Evolutionary conservation across 495 filamentous ascomycete species (phyloP).

Genomic region (Darksidea phi): DNA sequence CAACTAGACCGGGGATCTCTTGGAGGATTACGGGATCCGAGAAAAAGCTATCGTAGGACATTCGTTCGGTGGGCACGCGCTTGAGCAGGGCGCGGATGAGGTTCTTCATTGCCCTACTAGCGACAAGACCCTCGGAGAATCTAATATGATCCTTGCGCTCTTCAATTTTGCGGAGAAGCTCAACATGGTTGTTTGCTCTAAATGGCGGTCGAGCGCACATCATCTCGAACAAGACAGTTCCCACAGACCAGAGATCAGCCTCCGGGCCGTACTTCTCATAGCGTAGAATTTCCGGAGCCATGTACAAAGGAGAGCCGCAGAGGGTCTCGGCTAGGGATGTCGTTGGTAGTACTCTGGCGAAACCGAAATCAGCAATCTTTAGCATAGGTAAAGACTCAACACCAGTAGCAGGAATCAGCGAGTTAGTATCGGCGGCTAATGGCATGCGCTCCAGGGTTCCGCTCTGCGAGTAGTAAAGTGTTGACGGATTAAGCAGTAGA

Average conservation of each 20-base stretch:
- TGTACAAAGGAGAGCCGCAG: slow-evolving; percentile 97
- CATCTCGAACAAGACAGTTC: slow-evolving; percentile 95
- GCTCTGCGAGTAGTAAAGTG: slow-evolving; percentile 57
- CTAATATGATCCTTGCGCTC: slow-evolving; percentile 76
- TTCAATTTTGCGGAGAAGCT: slow-evolving; percentile 88
- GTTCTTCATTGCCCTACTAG: slow-evolving; percentile 77
- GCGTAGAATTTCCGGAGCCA: slow-evolving; percentile 95
- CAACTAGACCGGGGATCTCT: slow-evolving; percentile 78
- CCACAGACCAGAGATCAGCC: slow-evolving; percentile 95
- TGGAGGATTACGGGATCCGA: slow-evolving; percentile 67
- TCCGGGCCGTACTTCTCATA: slow-evolving; percentile 98
- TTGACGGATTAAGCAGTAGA: slow-evolving; percentile 82
- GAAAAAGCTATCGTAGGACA: slow-evolving; percentile 83
- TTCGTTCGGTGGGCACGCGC: slow-evolving; percentile 76
- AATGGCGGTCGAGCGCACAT: slow-evolving; percentile 87
- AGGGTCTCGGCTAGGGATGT: slow-evolving; percentile 92
- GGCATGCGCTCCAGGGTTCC: slow-evolving; percentile 52
- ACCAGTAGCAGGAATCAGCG: slow-evolving; percentile 75
- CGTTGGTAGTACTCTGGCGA: slow-evolving; percentile 83
- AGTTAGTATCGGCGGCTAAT: slow-evolving; percentile 67
- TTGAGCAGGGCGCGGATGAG: slow-evolving; percentile 79
- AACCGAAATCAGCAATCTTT: slow-evolving; percentile 97
- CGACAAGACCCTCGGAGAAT: slow-evolving; percentile 67
- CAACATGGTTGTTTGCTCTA: slow-evolving; percentile 88
- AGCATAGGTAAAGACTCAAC: slow-evolving; percentile 88